A percentile compares a stretch with the other conserved stretches of the same genome.
phyloP scores from a whole-genome alignment of 192 early-diverging fungal species.

The Coemansia sp. region DNA sequence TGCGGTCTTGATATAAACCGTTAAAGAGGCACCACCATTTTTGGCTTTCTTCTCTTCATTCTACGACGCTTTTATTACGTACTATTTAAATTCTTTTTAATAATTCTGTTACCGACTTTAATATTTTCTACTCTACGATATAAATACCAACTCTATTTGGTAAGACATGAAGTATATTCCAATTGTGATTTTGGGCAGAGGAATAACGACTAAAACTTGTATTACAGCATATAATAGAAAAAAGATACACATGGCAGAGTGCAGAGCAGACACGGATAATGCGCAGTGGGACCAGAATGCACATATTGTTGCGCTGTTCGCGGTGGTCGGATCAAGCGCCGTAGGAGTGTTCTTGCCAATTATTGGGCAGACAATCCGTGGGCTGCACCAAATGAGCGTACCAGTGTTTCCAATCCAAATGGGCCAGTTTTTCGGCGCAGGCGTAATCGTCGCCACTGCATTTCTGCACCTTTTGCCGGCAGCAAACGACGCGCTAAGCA shows the following conservation, averaged over 20 bases:
- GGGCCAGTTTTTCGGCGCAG: conserved; percentile 62
- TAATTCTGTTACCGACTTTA: too few relatives aligned
- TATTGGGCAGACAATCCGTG: conserved; percentile 35
- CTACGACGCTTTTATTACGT: too few relatives aligned
- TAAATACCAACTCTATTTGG: too few relatives aligned
- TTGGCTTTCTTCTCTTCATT: too few relatives aligned
- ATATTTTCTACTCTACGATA: too few relatives aligned
- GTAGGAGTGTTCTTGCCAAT: conserved; percentile 58
- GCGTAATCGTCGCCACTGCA: conserved; percentile 70
- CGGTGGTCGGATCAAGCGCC: conserved; percentile 58
- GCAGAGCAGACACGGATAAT: conserved; percentile 9
- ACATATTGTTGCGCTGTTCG: conserved; percentile 58
- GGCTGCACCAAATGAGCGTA: conserved; percentile 19
- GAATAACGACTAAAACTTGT: too few relatives aligned
- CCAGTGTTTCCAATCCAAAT: conserved; percentile 47
- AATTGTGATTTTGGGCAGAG: too few relatives aligned
- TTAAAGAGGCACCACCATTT: too few relatives aligned
- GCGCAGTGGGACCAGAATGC: conserved; percentile 40
- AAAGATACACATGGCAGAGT: neutral
- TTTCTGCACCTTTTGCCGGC: conserved; percentile 73
- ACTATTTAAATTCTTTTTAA: too few relatives aligned
- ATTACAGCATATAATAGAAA: neutral
- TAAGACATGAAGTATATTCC: too few relatives aligned
- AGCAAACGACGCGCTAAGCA: conserved; percentile 55
- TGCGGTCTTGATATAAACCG: too few relatives aligned